Percentiles rank a stretch among this genome's conserved stretches.
phyloP scores from a whole-genome alignment of 2,329 filamentous ascomycete genomes.

The Penicillium sp. region DNA sequence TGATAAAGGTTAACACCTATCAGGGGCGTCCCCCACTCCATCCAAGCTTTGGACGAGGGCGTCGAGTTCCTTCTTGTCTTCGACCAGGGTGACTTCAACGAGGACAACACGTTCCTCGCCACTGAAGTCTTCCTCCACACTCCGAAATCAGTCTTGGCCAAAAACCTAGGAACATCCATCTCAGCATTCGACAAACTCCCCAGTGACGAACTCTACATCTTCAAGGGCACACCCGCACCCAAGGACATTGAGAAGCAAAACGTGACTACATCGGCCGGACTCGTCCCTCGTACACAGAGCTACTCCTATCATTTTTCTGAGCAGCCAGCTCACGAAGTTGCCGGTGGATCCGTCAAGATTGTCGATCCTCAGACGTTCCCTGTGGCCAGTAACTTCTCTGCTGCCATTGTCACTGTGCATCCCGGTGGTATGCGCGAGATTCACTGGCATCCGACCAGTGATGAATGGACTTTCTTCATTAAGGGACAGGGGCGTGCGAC shows the following conservation, averaged over 20 bases:
- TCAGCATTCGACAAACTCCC: conserved; percentile 62
- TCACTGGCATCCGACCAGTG: conserved; percentile 78
- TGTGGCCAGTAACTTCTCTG: conserved; percentile 69
- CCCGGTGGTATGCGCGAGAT: conserved; percentile 74
- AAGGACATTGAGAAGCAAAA: conserved; percentile 64
- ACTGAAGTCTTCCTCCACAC: conserved; percentile 59
- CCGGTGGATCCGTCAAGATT: conserved; percentile 70
- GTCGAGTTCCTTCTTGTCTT: conserved; percentile 16
- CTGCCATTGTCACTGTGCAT: conserved; percentile 68
- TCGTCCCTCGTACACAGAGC: conserved; percentile 62
- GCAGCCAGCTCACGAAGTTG: conserved; percentile 64
- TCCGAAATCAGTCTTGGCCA: conserved; percentile 52
- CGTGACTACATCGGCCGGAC: conserved; percentile 59
- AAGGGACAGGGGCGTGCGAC: conserved; percentile 69
- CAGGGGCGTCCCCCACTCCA: conserved; percentile 66
- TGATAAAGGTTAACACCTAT: neutral
- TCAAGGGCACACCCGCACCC: conserved; percentile 64
- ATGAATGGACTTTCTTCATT: conserved; percentile 81
- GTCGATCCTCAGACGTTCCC: conserved; percentile 74
- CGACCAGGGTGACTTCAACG: conserved; percentile 53
- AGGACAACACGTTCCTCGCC: conserved; percentile 72
- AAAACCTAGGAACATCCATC: conserved; percentile 53
- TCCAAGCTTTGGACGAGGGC: conserved; percentile 12
- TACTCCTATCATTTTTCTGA: conserved; percentile 72
- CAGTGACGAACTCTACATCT: conserved; percentile 70